Conservation (phyloP, 2,329 filamentous ascomycete species). For the Colletotrichum acutatum region DNA sequence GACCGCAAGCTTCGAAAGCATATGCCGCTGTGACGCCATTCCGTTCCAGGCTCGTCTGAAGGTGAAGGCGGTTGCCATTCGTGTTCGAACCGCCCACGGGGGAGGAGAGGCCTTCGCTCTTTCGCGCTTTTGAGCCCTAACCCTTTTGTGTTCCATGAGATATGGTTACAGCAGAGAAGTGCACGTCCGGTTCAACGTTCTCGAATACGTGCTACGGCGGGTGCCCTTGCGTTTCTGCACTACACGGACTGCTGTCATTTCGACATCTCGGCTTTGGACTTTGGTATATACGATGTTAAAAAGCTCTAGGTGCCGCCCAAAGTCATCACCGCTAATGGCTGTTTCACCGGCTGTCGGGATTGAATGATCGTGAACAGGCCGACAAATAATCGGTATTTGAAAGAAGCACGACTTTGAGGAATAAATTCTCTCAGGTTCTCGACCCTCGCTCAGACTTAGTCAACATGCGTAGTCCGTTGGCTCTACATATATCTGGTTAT, state of each 20-base stretch:
- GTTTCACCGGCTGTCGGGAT: not conserved
- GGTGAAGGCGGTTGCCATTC: not conserved
- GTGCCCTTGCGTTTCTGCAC: not conserved
- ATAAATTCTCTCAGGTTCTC: no score
- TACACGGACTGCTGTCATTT: not conserved
- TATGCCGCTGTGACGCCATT: slow-evolving; percentile 16
- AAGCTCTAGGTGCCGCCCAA: no score
- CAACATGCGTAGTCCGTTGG: not conserved
- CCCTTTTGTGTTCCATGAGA: not conserved
- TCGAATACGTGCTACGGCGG: not conserved
- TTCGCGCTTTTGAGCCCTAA: not conserved
- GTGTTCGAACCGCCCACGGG: not conserved
- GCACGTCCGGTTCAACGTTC: not conserved
- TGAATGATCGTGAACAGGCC: not conserved
- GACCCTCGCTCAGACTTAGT: not conserved
- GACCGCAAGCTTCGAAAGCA: not conserved
- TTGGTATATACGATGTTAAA: no score
- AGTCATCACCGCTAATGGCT: no score
- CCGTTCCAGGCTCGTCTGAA: slow-evolving; percentile 29
- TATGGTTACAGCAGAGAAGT: not conserved
- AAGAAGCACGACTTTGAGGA: no score
- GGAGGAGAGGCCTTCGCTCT: not conserved
- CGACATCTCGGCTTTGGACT: no score
- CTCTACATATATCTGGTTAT: not conserved
- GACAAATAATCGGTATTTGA: no score